Evolutionary conservation across 2,329 filamentous ascomycete species (phyloP).

Genomic region (Exserohilum turcica): DNA sequence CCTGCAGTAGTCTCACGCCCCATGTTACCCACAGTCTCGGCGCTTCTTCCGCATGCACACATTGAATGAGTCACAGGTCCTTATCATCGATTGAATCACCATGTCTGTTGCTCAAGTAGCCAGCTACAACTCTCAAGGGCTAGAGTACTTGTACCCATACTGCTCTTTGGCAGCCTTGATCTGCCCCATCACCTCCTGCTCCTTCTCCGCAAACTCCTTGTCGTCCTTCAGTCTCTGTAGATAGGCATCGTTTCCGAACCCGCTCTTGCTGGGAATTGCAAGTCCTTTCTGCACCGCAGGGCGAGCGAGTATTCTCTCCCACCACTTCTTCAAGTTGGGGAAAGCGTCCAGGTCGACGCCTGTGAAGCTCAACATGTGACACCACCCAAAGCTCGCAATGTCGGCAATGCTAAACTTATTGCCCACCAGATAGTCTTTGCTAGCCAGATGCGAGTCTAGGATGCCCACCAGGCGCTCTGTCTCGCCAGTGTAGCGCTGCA

Average conservation of each 20-base stretch:
- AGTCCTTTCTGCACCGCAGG: conserved; percentile 51
- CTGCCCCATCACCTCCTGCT: conserved; percentile 46
- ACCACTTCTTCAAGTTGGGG: conserved; percentile 53
- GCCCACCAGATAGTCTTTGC: conserved; percentile 52
- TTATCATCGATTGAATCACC: not conserved
- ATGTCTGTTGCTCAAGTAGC: not conserved
- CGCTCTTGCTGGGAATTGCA: conserved; percentile 44
- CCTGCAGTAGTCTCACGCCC: no score
- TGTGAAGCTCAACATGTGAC: conserved; percentile 49
- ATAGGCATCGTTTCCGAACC: conserved; percentile 51
- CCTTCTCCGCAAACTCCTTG: conserved; percentile 55
- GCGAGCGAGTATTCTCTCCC: conserved; percentile 49
- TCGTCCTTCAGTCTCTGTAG: conserved; percentile 53
- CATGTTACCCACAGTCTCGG: no score
- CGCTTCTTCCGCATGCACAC: not conserved
- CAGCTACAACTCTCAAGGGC: conserved; percentile 29
- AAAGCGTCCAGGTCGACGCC: conserved; percentile 51
- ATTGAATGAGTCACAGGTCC: not conserved
- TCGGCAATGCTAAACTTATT: conserved; percentile 55
- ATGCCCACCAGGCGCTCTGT: conserved; percentile 55
- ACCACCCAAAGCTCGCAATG: conserved; percentile 54
- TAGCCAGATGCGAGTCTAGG: conserved; percentile 50
- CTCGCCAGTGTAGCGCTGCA: conserved; percentile 55
- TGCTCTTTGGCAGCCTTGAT: conserved; percentile 52
- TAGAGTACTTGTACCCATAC: conserved; percentile 54